A percentile compares a stretch with the other conserved stretches of the same genome.
Conservation (phyloP, 208 protist species). For the Leishmania turanica region DNA sequence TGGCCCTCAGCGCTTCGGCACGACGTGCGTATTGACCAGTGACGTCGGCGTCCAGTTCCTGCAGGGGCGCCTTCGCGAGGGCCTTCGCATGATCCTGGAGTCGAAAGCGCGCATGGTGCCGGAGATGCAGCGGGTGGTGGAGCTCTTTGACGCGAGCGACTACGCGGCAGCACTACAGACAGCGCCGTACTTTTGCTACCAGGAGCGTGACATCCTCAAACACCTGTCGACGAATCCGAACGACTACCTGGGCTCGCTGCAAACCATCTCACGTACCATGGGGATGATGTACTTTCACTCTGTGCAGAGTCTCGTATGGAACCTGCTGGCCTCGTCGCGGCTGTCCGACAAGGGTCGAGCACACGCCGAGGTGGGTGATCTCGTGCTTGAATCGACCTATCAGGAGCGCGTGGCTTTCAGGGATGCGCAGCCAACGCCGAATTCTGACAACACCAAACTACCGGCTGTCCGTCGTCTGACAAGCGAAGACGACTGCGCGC, state of each 20-base stretch:
- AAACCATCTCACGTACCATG: constrained; percentile 82
- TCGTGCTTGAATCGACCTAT: constrained; percentile 75
- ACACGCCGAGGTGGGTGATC: constrained; percentile 69
- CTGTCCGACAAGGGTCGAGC: constrained; percentile 48
- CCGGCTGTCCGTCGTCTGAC: constrained; percentile 61
- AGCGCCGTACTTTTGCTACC: constrained; percentile 75
- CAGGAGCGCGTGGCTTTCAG: constrained; percentile 1
- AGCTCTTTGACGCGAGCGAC: constrained; percentile 32
- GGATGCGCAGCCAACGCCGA: background rate
- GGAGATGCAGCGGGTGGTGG: constrained; percentile 41
- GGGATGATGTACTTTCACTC: constrained; percentile 94
- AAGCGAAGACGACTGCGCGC: constrained; percentile 54
- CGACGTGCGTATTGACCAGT: constrained; percentile 90
- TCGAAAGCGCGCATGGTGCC: constrained; percentile 65
- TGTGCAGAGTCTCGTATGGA: constrained; percentile 95
- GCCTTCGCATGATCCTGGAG: constrained; percentile 70
- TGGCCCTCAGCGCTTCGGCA: constrained; percentile 95
- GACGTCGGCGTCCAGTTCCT: constrained; percentile 89
- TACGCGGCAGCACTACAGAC: constrained; percentile 56
- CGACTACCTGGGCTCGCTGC: constrained; percentile 78
- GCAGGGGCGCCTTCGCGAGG: constrained; percentile 64
- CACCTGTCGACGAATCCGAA: constrained; percentile 63
- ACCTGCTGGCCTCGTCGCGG: constrained; percentile 88
- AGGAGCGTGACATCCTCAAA: constrained; percentile 86
- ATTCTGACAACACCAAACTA: constrained; percentile 25